Evolutionary conservation across 495 filamentous ascomycete genomes (phyloP), one percentile per base, ranked within the genome.

Genomic region (Astrocystis sublimbata): DNA sequence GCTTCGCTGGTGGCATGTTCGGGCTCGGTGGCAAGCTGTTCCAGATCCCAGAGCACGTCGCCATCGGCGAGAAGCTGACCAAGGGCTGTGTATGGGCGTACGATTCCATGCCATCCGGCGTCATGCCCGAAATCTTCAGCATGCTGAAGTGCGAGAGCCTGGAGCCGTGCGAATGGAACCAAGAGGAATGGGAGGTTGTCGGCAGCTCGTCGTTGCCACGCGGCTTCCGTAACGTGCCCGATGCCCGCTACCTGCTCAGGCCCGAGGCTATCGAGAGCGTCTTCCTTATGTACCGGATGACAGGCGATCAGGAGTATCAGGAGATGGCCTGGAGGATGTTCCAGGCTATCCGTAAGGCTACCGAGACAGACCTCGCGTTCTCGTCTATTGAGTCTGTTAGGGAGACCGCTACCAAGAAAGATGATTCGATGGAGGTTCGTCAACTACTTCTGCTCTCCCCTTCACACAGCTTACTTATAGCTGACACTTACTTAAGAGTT

Each of bases 21-120:
- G 90, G 86, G 9, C 73, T 96, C 19, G 92, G 90, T 21, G 88
- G 89, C 41, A 88, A 86, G 71, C 76, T 90, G 1, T 86, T 92
- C 58, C 75, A 81, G 17, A 82, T 87, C 41, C 77, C 84, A 6
- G 79, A 81, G 5, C 89, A 96, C 69, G 70, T 96, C 36, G 81
- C 88, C 2, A 81, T 91, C 46, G 92, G 87, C 13, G 75, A 79
- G 47, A 89, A 91, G 71, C 75, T 96, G 24, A 89, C 88, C 1
- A 88, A 93, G 62, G 92, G 91, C 35, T 96, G 92, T 70, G 82
- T 93, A 15, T 96, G 89, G 91, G 84, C 89, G 1, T 96, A 96
- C 74, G 80, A 88, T 46, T 78, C 84, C 8, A 88, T 87, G 30
- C 79, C 83, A 7, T 83, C 84, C 0, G 92, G 91, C 12, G 89